phyloP scores from a whole-genome alignment of 306 rosid species.

The Prinsepia uniflora region DNA sequence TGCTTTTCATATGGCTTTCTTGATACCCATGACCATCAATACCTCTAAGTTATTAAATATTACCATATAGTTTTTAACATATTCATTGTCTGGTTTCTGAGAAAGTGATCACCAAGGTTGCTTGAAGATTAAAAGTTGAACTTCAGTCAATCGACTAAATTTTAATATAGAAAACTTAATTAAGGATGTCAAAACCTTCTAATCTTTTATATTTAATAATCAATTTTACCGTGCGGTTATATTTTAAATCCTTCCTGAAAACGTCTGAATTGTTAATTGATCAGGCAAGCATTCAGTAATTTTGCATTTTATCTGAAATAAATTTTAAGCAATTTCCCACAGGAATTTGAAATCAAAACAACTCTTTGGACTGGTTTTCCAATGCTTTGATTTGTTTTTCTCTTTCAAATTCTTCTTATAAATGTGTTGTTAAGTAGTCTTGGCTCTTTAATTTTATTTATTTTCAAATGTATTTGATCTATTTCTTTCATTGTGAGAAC shows the following conservation, averaged over 20 bases:
- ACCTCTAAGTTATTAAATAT: not conserved
- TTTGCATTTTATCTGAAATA: not conserved
- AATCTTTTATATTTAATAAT: not conserved
- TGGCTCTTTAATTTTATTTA: not conserved
- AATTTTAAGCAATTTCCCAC: not conserved
- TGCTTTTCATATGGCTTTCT: too few species aligned
- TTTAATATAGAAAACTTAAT: not conserved
- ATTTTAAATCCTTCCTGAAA: not conserved
- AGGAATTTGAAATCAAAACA: too few species aligned
- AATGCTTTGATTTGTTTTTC: too few species aligned
- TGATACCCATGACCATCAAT: not conserved
- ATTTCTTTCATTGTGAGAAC: not conserved
- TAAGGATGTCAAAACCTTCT: not conserved
- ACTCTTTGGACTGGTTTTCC: too few species aligned
- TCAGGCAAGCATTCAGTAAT: not conserved
- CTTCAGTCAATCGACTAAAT: not conserved
- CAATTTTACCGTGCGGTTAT: not conserved
- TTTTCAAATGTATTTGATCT: not conserved
- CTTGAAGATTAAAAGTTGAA: not conserved
- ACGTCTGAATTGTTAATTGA: not conserved
- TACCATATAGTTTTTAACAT: not conserved
- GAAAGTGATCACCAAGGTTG: not conserved
- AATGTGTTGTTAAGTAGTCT: not conserved
- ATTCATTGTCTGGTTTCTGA: conserved; percentile 11
- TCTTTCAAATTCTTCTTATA: too few species aligned